Conservation (phyloP, 805 yeast genomes). For the Hyphopichia homilentoma region DNA sequence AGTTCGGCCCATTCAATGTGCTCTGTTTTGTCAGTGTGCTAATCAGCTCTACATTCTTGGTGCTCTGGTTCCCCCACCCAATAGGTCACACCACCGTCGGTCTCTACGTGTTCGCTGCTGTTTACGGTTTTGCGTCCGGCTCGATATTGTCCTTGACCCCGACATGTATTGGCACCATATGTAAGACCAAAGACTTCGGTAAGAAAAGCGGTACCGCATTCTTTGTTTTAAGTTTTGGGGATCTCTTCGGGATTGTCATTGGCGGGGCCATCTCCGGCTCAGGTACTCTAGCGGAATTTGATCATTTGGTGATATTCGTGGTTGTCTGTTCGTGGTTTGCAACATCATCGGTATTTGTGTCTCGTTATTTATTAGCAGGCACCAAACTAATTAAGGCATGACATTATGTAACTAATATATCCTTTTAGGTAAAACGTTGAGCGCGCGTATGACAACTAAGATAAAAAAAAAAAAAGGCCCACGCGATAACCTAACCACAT, state of each 20-base stretch:
- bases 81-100: conserved; percentile 21
- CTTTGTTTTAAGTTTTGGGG: conserved; percentile 23
- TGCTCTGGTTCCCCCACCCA: conserved; percentile 24
- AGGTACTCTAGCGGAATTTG: conserved; percentile 9
- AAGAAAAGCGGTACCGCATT: conserved; percentile 24
- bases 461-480: not conserved
- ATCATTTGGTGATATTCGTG: conserved; percentile 21
- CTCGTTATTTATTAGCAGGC: conserved; percentile 22
- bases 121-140: conserved; percentile 27
- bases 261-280: conserved; percentile 23
- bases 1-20: conserved; percentile 21
- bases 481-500: too few relatives aligned
- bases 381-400: conserved; percentile 8
- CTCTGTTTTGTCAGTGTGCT: conserved; percentile 18
- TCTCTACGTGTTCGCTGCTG: conserved; percentile 19
- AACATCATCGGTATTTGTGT: conserved; percentile 14
- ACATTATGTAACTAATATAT: not conserved
- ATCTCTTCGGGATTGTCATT: conserved; percentile 25
- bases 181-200: conserved; percentile 23
- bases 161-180: conserved; percentile 23
- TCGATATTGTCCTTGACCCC: conserved; percentile 21
- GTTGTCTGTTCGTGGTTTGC: conserved; percentile 17
- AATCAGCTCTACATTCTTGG: conserved; percentile 15
- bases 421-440: not conserved
- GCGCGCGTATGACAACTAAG: not conserved